Percentiles rank a stretch among this genome's conserved stretches.
These are phyloP conservation scores for Boletus eberwhitei DNA, from an alignment of 768 basidiomycete genomes.

Conservation along the genomic window DNA sequence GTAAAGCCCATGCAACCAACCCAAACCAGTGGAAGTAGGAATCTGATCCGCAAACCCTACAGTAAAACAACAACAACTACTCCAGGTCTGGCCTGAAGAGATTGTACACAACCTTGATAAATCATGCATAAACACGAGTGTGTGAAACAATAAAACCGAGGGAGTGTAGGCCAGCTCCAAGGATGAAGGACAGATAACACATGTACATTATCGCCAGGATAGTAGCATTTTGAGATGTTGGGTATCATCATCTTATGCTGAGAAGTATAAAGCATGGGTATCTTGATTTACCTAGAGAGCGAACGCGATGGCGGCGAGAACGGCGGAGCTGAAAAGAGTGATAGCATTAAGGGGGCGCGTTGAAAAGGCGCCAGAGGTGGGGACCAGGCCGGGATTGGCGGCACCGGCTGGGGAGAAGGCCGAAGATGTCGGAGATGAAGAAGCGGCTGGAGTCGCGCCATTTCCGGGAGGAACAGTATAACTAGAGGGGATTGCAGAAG, in stretches of 20 bases:
- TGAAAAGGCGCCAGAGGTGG: slow-evolving; percentile 25
- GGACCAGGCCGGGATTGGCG: slow-evolving; percentile 31
- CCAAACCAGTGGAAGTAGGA: slow-evolving; percentile 15
- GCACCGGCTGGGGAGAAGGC: slow-evolving; percentile 28
- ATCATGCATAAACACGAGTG: slow-evolving; percentile 13
- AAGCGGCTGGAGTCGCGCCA: background rate
- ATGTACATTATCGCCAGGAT: slow-evolving; percentile 30
- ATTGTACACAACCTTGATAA: slow-evolving; percentile 2
- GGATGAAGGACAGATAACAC: background rate
- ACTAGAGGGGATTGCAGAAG: slow-evolving; percentile 3
- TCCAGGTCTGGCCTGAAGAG: slow-evolving; percentile 12
- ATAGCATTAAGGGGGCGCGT: slow-evolving; percentile 20
- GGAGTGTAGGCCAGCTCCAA: slow-evolving; percentile 14
- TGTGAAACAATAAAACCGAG: background rate
- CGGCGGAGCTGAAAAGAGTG: slow-evolving; percentile 20
- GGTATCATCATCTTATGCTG: slow-evolving; percentile 37
- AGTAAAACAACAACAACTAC: slow-evolving; percentile 6
- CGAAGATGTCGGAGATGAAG: slow-evolving; percentile 13
- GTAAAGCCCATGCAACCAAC: slow-evolving; percentile 5
- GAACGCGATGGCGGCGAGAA: slow-evolving; percentile 23
- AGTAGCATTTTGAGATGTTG: slow-evolving; percentile 18
- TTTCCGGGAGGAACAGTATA: background rate
- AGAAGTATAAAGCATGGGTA: slow-evolving; percentile 33
- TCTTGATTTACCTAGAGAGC: slow-evolving; percentile 17
- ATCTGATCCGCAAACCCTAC: background rate